Evolutionary conservation across 257 asterid species (phyloP).

Genomic region (Ilex asprella): DNA sequence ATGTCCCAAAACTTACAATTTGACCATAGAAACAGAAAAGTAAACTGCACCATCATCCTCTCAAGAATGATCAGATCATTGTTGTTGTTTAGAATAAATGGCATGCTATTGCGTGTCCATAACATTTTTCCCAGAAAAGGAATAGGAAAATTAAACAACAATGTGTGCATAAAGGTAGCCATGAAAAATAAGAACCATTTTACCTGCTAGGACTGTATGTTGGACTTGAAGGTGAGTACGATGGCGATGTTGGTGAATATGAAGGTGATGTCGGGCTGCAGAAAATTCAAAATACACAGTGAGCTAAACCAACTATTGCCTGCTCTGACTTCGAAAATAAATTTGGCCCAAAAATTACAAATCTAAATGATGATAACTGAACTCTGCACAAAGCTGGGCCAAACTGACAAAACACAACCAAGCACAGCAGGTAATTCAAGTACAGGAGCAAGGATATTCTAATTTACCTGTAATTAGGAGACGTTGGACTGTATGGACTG

Average conservation of each 20-base stretch:
- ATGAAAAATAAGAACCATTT: background rate
- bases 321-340: background rate
- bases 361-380: background rate
- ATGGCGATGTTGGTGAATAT: constrained; percentile 87
- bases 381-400: too few relatives aligned
- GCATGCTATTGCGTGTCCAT: background rate
- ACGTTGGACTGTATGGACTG: constrained; percentile 93
- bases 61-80: too few relatives aligned
- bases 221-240: constrained; percentile 94
- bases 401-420: background rate
- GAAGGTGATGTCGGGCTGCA: constrained; percentile 98
- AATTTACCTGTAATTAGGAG: constrained; percentile 90
- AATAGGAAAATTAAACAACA: background rate
- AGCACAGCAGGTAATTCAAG: background rate
- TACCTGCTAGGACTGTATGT: constrained; percentile 98
- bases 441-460: background rate
- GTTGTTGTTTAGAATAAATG: background rate
- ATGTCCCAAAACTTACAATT: too few relatives aligned
- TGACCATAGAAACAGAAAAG: too few relatives aligned
- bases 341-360: background rate
- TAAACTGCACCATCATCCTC: too few relatives aligned
- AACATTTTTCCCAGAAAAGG: background rate
- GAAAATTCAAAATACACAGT: constrained; percentile 10
- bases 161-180: background rate
- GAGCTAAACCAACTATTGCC: background rate